These are phyloP conservation scores for Paratinospora sagittata DNA, from an alignment of 164 flowering plant species.

Conservation along the genomic window DNA sequence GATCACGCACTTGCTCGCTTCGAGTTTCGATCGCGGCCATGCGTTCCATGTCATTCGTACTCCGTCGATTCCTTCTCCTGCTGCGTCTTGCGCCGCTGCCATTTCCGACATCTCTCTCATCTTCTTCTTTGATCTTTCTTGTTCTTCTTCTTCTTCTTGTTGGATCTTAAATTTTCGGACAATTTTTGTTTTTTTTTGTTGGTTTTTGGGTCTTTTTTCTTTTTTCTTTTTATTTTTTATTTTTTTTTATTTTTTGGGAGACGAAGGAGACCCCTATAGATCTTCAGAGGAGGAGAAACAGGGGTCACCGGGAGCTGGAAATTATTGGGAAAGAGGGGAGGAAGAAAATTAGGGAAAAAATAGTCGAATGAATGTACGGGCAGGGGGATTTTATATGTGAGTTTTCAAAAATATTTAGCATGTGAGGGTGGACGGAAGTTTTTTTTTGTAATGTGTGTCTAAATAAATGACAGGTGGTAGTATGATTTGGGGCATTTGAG, in stretches of 20 bases:
- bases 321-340: background rate
- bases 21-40: constrained; percentile 90
- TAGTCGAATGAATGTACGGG: too few relatives aligned
- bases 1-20: constrained; percentile 89
- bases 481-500: too few relatives aligned
- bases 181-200: too few relatives aligned
- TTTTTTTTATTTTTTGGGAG: too few relatives aligned
- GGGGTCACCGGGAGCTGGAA: background rate
- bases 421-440: background rate
- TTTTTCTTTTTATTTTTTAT: too few relatives aligned
- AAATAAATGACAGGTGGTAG: background rate
- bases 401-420: background rate
- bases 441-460: background rate
- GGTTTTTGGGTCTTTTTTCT: too few relatives aligned
- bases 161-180: too few relatives aligned
- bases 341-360: too few relatives aligned
- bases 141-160: background rate
- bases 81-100: constrained; percentile 52
- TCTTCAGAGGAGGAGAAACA: background rate
- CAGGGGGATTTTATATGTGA: background rate
- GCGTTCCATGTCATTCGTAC: constrained; percentile 93
- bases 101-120: constrained; percentile 54
- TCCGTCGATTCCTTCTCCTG: constrained; percentile 83
- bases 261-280: background rate
- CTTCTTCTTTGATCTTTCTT: background rate